These are phyloP conservation scores for Didymella pomorum DNA, from an alignment of 2,329 filamentous ascomycete species.

Conservation along the genomic window DNA sequence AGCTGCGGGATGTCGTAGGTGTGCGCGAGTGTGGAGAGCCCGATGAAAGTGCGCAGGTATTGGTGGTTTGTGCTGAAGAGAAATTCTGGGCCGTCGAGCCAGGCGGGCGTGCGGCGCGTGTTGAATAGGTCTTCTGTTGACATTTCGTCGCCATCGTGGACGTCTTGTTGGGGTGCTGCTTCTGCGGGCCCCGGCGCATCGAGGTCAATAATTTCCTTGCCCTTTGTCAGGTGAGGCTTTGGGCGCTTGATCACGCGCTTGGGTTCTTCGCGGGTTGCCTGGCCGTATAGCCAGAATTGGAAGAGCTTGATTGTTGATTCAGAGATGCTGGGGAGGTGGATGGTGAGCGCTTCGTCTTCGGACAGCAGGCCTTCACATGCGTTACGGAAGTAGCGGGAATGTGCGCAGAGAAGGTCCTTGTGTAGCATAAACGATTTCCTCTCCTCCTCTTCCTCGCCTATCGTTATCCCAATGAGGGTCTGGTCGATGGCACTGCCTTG, in stretches of 20 bases:
- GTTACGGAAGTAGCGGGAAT: slow-evolving; percentile 28
- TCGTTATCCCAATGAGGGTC: slow-evolving; percentile 20
- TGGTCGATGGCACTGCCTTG: slow-evolving; percentile 25
- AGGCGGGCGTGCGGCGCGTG: slow-evolving; percentile 15
- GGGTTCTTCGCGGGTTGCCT: slow-evolving; percentile 21
- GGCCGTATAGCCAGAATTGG: slow-evolving; percentile 29
- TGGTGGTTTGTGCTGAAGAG: slow-evolving; percentile 22
- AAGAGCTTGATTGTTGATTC: slow-evolving; percentile 26
- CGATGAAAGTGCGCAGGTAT: slow-evolving; percentile 22
- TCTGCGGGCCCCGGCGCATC: slow-evolving; percentile 3
- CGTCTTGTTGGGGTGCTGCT: neutral
- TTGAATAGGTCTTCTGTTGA: slow-evolving; percentile 17
- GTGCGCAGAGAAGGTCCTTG: slow-evolving; percentile 25
- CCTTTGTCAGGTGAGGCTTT: slow-evolving; percentile 9
- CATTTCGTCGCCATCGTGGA: slow-evolving; percentile 10
- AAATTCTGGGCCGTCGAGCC: slow-evolving; percentile 18
- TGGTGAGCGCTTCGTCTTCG: slow-evolving; percentile 18
- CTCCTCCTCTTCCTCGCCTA: slow-evolving; percentile 20
- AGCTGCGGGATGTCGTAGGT: slow-evolving; percentile 25
- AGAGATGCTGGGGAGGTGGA: slow-evolving; percentile 23
- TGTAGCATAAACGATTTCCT: slow-evolving; percentile 25
- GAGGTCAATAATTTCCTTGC: slow-evolving; percentile 11
- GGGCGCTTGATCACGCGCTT: slow-evolving; percentile 20
- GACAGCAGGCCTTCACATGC: slow-evolving; percentile 23
- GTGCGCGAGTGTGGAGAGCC: slow-evolving; percentile 25